Evolutionary conservation across 345 rosid genomes (phyloP).

Genomic region (Iberis pinnata): DNA sequence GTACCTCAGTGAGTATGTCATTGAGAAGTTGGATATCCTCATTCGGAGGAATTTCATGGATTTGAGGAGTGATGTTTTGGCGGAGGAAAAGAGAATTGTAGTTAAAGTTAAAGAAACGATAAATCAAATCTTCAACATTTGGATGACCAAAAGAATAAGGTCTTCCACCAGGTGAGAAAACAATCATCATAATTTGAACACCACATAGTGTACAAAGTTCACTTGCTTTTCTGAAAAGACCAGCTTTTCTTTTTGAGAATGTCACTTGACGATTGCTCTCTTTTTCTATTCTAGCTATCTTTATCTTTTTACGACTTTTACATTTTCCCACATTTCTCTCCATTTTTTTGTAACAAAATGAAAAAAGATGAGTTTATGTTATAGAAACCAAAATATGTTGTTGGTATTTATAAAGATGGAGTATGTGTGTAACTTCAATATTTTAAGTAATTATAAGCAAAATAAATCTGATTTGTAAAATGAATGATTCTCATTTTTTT

Average conservation of each 20-base stretch:
- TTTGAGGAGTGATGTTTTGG: neutral
- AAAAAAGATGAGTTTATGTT: neutral
- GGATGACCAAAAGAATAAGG: constrained; percentile 53
- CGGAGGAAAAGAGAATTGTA: neutral
- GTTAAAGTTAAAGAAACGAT: constrained; percentile 20
- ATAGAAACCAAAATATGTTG: neutral
- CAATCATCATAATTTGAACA: constrained; percentile 12
- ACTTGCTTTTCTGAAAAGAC: constrained; percentile 22
- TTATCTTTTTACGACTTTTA: constrained; percentile 3
- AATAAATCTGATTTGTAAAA: neutral
- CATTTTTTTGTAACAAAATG: fast-evolving
- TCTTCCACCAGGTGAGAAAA: constrained; percentile 29
- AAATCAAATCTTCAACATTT: constrained; percentile 27
- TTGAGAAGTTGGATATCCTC: constrained; percentile 39
- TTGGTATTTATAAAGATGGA: neutral
- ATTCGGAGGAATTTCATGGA: constrained; percentile 32
- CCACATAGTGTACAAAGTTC: constrained; percentile 22
- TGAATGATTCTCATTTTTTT: neutral
- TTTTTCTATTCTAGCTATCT: neutral
- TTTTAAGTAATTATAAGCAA: neutral
- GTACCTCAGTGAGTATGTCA: constrained; percentile 30
- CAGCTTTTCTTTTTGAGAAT: constrained; percentile 20
- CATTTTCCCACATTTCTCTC: constrained; percentile 25
- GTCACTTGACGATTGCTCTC: constrained; percentile 14
- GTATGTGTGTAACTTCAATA: neutral